Evolutionary conservation across 495 filamentous ascomycete genomes (phyloP).

Genomic region (Penicillium ochrochloron): DNA sequence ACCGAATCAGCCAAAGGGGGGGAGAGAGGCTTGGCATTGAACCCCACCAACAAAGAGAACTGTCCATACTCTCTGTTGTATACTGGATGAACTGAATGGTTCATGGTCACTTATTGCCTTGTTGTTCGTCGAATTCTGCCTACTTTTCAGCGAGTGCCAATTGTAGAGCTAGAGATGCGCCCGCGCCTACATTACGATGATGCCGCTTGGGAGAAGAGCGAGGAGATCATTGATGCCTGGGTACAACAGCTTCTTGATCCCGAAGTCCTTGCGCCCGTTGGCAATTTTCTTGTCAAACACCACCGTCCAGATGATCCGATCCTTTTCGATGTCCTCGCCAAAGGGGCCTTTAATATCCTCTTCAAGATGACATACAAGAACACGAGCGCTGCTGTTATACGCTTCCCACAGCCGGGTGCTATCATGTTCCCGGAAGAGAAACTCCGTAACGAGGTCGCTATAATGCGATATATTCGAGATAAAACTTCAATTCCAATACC

Average conservation of each 20-base stretch:
- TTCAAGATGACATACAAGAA: background rate
- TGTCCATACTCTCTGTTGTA: too few species aligned
- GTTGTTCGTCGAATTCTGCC: too few species aligned
- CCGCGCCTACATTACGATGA: background rate
- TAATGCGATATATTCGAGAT: background rate
- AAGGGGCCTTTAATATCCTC: background rate
- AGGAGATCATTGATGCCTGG: background rate
- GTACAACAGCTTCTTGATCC: background rate
- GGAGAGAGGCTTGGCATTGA: background rate
- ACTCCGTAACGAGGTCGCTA: slow-evolving; percentile 43
- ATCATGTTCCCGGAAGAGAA: slow-evolving; percentile 40
- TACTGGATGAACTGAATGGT: too few species aligned
- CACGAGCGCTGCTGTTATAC: background rate
- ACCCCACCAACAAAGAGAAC: background rate
- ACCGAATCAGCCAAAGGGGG: background rate
- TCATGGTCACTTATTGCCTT: too few species aligned
- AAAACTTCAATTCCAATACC: too few species aligned
- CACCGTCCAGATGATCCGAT: background rate
- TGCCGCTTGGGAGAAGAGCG: background rate
- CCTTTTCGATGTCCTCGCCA: background rate
- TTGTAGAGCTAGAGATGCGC: too few species aligned
- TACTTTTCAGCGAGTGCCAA: too few species aligned
- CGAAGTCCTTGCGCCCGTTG: background rate
- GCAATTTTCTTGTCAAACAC: background rate
- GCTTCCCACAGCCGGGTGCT: background rate